These are phyloP conservation scores for Lizonia empirigonia DNA, from an alignment of 2,329 filamentous ascomycete genomes.

Conservation along the genomic window DNA sequence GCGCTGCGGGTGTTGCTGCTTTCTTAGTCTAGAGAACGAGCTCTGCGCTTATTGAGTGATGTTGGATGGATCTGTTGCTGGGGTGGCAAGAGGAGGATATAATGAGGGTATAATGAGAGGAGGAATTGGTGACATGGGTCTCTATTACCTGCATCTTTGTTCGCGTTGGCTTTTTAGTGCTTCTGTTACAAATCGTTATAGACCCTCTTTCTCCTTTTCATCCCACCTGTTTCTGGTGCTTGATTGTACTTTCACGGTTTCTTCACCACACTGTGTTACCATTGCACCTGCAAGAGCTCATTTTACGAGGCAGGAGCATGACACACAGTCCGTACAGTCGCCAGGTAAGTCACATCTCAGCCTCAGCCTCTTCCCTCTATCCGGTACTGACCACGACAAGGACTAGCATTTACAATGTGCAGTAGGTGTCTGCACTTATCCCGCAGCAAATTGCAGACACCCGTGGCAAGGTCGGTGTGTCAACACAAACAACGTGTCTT, in stretches of 20 bases:
- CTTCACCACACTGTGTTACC: too few species aligned
- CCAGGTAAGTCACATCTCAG: neutral
- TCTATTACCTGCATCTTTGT: neutral
- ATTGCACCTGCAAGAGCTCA: neutral
- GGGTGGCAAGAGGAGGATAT: neutral
- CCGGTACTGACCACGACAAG: too few species aligned
- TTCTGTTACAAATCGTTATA: neutral
- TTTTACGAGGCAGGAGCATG: neutral
- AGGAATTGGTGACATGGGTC: neutral
- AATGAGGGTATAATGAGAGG: neutral
- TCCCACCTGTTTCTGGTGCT: neutral
- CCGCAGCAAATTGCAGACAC: too few species aligned
- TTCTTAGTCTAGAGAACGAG: conserved; percentile 3
- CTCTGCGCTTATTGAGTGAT: neutral
- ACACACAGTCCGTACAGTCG: neutral
- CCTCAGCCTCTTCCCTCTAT: too few species aligned
- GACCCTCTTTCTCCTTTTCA: neutral
- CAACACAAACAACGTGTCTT: too few species aligned
- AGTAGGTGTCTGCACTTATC: too few species aligned
- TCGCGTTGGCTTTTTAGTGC: neutral
- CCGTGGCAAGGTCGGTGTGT: too few species aligned
- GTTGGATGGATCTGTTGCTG: neutral
- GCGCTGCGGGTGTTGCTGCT: conserved; percentile 11
- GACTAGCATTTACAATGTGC: too few species aligned
- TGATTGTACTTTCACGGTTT: too few species aligned